A percentile compares a stretch with the other conserved stretches of the same genome.
These are phyloP conservation scores for Xylariaceae sp. DNA, from an alignment of 2,329 filamentous ascomycete genomes.

Conservation along the genomic window DNA sequence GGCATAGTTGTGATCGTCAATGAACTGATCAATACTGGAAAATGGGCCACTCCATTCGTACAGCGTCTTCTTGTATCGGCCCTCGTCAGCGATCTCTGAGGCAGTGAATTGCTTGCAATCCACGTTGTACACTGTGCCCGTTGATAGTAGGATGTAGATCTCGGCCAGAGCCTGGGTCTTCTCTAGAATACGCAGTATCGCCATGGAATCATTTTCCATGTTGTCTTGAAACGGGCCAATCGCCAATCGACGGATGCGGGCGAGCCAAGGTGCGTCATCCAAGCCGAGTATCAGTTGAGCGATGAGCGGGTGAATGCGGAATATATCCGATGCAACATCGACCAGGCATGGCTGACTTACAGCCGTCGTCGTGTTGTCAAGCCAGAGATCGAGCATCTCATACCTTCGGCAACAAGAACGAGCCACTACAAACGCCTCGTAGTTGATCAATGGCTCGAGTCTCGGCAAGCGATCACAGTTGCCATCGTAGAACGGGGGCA, in stretches of 20 bases:
- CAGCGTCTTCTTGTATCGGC: not conserved
- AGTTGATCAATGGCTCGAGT: constrained; percentile 16
- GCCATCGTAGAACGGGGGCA: constrained; percentile 7
- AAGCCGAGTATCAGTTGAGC: constrained; percentile 12
- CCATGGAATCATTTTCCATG: not conserved
- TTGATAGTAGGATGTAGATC: constrained; percentile 15
- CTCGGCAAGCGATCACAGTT: constrained; percentile 9
- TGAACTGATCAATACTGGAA: not conserved
- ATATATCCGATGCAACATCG: constrained; percentile 11
- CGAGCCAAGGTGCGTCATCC: constrained; percentile 7
- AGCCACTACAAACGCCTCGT: constrained; percentile 13
- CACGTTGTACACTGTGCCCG: not conserved
- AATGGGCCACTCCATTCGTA: constrained; percentile 2
- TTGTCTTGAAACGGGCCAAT: constrained; percentile 11
- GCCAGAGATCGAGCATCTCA: constrained; percentile 15
- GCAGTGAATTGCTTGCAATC: not conserved
- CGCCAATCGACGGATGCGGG: constrained; percentile 13
- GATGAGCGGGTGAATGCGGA: constrained; percentile 14
- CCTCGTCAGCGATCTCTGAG: not conserved
- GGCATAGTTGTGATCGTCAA: constrained; percentile 2
- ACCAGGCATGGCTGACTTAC: constrained; percentile 15
- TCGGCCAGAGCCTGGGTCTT: constrained; percentile 12
- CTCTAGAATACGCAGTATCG: constrained; percentile 10
- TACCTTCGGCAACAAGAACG: constrained; percentile 4
- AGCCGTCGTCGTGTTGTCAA: constrained; percentile 14